These are phyloP conservation scores for Marchantia polymorpha DNA, from an alignment of 225 moss, liverwort and hornwort genomes.

Conservation along the genomic window DNA sequence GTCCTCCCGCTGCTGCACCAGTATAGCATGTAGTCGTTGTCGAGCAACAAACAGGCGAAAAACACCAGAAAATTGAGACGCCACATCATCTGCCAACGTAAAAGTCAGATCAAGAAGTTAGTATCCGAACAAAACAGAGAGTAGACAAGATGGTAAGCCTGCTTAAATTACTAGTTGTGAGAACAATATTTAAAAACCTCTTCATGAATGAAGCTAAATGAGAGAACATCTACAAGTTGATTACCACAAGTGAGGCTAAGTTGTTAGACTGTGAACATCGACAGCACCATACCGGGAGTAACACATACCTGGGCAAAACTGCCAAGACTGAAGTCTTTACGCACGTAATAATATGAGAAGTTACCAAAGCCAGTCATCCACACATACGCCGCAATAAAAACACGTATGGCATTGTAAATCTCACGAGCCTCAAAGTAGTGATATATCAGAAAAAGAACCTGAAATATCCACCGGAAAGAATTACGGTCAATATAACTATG, in stretches of 20 bases:
- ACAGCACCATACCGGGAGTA: neutral
- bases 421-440: slow-evolving; percentile 92
- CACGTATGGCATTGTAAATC: slow-evolving; percentile 95
- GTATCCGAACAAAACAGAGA: neutral
- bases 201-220: neutral
- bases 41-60: slow-evolving; percentile 75
- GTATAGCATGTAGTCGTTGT: slow-evolving; percentile 98
- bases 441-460: slow-evolving; percentile 95
- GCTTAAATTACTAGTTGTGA: too few species aligned
- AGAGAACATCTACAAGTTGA: too few species aligned
- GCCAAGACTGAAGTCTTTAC: slow-evolving; percentile 99
- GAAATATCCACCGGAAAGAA: slow-evolving; percentile 10
- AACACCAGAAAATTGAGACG: slow-evolving; percentile 95
- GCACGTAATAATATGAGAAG: slow-evolving; percentile 95
- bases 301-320: slow-evolving; percentile 85
- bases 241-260: too few species aligned
- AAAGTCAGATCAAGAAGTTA: neutral
- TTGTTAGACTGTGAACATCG: neutral
- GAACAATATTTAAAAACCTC: too few species aligned
- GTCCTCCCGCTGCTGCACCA: too few species aligned
- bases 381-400: slow-evolving; percentile 92
- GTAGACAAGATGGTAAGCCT: neutral
- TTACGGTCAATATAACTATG: too few species aligned
- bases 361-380: slow-evolving; percentile 99
- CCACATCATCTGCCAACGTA: slow-evolving; percentile 86